Base-by-base conservation (phyloP, 768 basidiomycete species). In the Serendipita vermifera region DNA sequence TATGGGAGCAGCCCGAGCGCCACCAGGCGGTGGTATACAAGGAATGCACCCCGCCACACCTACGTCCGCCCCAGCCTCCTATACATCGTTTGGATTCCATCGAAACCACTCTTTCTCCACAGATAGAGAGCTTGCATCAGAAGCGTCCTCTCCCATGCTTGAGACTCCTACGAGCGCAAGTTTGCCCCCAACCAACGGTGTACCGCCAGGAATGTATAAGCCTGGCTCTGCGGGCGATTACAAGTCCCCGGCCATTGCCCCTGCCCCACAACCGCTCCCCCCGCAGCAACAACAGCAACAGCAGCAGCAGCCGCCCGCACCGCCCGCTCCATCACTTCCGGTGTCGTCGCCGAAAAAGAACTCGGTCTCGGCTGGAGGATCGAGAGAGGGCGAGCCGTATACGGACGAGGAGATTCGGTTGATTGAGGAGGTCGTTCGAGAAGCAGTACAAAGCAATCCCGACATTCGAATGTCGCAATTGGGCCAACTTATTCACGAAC, bases 381-480 rank as follows among this genome's bases (percentile, higher is more conserved):
- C 46, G n/a, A 20, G 46, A 9, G 46, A 51, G 26, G 46, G 46
- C 7, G 46, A 51, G 32, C 46, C 9, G 24, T 51, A 51, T 26
- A 51, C 46, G n/a, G 46, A 51, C 9, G 24, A 9, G 24, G 46
- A 51, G 27, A 51, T 51, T 31, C 17, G 46, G 20, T 31, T 51
- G 5, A 51, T 51, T 31, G 46, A 51, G 17, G 15, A 51, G 24
- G 46, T 51, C 24, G 32, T 51, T 26, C 46, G 46, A n/a, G 46
- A 51, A 29, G 46, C 9, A 51, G 24, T 51, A n/a, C 22, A 20
- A 31, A 11, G 7, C 9, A 22, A 51, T 22, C 46, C 46, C 5
- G 46, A 51, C 29, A 51, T 51, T 31, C 26, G 32, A 29, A 15
- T 51, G 15, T 22, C 46, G 22, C 46, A 51, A n/a, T n/a, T 51